Conservation (phyloP, 495 filamentous ascomycete species). For the Staphylotrichum tortipilum region DNA sequence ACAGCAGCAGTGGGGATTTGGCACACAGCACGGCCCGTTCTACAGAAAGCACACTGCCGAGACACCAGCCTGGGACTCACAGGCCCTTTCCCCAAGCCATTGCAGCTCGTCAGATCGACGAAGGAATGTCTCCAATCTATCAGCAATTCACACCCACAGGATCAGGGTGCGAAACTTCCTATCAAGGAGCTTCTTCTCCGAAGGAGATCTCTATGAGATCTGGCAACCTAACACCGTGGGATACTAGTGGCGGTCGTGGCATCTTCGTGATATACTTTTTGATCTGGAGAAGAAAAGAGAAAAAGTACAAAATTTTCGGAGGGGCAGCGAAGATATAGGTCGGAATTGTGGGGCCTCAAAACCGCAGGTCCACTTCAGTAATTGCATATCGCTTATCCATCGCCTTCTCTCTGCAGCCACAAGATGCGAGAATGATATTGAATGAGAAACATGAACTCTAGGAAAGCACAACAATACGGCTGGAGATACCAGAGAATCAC, state of each 20-base stretch:
- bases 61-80: no score
- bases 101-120: no score
- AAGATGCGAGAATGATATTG: no score
- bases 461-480: no score
- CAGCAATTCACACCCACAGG: slow-evolving; percentile 40
- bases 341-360: not conserved
- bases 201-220: slow-evolving; percentile 34
- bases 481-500: no score
- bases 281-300: slow-evolving; percentile 39
- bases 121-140: slow-evolving; percentile 33
- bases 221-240: slow-evolving; percentile 45
- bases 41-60: no score
- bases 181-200: slow-evolving; percentile 44
- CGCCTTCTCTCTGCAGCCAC: no score
- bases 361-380: not conserved
- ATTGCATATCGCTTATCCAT: no score
- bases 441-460: no score
- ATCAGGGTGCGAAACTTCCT: slow-evolving; percentile 41
- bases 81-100: no score
- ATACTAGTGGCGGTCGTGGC: slow-evolving; percentile 45
- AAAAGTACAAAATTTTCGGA: slow-evolving; percentile 11
- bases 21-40: no score
- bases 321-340: not conserved
- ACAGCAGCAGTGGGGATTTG: no score
- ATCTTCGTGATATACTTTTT: slow-evolving; percentile 44